A percentile compares a stretch with the other conserved stretches of the same genome.
Evolutionary conservation across 176 grass and related monocot genomes (phyloP).

Genomic region (Rhynchospora breviuscula): DNA sequence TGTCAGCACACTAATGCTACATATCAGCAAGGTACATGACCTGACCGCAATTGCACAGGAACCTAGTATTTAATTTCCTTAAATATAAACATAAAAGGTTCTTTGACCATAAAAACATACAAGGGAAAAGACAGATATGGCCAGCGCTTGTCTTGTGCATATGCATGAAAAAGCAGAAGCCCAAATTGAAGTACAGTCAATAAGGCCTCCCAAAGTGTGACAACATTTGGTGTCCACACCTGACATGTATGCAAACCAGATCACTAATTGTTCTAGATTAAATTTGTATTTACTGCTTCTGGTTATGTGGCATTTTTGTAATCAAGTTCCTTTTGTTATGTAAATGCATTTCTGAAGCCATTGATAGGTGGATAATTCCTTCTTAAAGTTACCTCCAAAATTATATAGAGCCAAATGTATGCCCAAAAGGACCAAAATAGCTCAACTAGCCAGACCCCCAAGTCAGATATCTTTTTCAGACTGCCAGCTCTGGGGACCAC

Average conservation of each 20-base stretch:
- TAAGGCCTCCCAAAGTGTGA: conserved; percentile 76
- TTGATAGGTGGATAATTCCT: not conserved
- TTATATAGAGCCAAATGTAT: conserved; percentile 83
- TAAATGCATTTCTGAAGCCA: not conserved
- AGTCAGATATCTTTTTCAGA: conserved; percentile 83
- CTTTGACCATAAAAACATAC: conserved; percentile 34
- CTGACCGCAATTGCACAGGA: not conserved
- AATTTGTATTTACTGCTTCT: conserved; percentile 5
- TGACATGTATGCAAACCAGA: conserved; percentile 20
- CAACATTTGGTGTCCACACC: conserved; percentile 77
- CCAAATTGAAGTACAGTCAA: conserved; percentile 90
- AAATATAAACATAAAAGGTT: not conserved
- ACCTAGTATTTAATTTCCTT: too few species aligned
- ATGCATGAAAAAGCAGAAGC: conserved; percentile 72
- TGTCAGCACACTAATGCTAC: not conserved
- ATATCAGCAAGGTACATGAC: not conserved
- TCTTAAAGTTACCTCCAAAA: conserved; percentile 61
- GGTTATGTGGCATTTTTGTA: not conserved
- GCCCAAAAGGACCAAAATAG: conserved; percentile 91
- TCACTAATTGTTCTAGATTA: not conserved
- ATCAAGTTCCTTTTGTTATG: not conserved
- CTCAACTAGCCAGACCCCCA: conserved; percentile 87
- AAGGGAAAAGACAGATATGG: conserved; percentile 77
- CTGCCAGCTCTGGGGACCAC: conserved; percentile 58
- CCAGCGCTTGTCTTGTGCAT: conserved; percentile 89